These are phyloP conservation scores for Peniophora sp. DNA, from an alignment of 1,284 basidiomycete genomes.

Conservation along the genomic window DNA sequence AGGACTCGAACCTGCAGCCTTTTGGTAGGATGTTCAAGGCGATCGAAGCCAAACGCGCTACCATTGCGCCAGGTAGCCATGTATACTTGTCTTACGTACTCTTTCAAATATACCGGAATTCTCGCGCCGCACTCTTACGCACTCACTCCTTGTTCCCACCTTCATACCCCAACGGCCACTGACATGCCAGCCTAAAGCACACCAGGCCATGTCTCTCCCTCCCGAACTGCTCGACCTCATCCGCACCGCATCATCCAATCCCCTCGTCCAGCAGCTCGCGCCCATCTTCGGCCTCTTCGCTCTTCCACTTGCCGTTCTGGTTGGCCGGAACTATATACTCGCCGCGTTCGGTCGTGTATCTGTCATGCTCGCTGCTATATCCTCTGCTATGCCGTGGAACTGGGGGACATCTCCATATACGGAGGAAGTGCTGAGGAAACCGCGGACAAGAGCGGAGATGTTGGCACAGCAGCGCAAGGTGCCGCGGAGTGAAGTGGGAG, in stretches of 20 bases:
- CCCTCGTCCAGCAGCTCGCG: slow-evolving; percentile 40
- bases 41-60: slow-evolving; percentile 81
- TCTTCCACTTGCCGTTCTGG: slow-evolving; percentile 41
- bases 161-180: too few species aligned
- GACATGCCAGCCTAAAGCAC: too few species aligned
- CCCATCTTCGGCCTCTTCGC: slow-evolving; percentile 47
- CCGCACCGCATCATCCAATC: slow-evolving; percentile 4
- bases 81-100: background rate
- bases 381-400: slow-evolving; percentile 48
- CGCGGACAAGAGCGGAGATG: slow-evolving; percentile 49
- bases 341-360: slow-evolving; percentile 26
- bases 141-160: too few species aligned
- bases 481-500: background rate
- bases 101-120: too few species aligned
- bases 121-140: too few species aligned
- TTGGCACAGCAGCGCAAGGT: slow-evolving; percentile 12
- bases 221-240: background rate
- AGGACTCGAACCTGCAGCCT: slow-evolving; percentile 88
- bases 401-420: slow-evolving; percentile 26
- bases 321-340: slow-evolving; percentile 25
- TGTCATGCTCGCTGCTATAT: slow-evolving; percentile 53
- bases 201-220: background rate
- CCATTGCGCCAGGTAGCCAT: slow-evolving; percentile 68
- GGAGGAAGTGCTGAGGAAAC: background rate
- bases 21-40: slow-evolving; percentile 50